Percentiles rank a stretch among this genome's conserved stretches.
phyloP scores from a whole-genome alignment of 2,329 filamentous ascomycete species.

The Mycosphaerella sp. region DNA sequence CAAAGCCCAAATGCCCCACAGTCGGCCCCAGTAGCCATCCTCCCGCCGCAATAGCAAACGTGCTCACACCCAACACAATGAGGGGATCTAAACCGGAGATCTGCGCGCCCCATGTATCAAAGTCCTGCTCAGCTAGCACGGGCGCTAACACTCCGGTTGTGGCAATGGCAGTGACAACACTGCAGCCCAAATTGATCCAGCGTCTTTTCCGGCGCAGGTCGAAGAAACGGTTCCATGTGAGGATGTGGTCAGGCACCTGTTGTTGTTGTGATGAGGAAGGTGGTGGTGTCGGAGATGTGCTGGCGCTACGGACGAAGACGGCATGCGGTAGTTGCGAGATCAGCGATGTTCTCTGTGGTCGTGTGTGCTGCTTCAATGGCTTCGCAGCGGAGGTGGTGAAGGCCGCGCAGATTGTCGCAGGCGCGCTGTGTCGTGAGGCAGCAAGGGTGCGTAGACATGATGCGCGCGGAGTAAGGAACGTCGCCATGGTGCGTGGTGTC shows the following conservation, averaged over 20 bases:
- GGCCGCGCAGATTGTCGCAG: background rate
- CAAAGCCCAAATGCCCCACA: slow-evolving; percentile 74
- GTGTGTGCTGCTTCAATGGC: background rate
- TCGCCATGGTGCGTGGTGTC: slow-evolving; percentile 1
- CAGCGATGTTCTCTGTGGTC: background rate
- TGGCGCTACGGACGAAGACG: background rate
- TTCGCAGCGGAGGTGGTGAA: slow-evolving; percentile 5
- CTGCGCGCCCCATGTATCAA: slow-evolving; percentile 59
- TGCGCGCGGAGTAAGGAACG: slow-evolving; percentile 1
- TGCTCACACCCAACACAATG: slow-evolving; percentile 74
- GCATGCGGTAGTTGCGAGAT: background rate
- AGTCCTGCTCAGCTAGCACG: slow-evolving; percentile 63
- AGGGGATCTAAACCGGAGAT: slow-evolving; percentile 83
- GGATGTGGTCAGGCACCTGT: slow-evolving; percentile 23
- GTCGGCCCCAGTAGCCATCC: slow-evolving; percentile 87
- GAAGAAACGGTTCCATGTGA: slow-evolving; percentile 86
- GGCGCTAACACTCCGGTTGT: slow-evolving; percentile 58
- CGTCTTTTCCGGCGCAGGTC: slow-evolving; percentile 78
- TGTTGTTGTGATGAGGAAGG: background rate
- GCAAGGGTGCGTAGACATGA: slow-evolving; percentile 3
- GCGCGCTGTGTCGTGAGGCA: background rate
- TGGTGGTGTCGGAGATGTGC: slow-evolving; percentile 1
- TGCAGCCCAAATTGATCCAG: slow-evolving; percentile 74
- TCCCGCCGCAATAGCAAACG: slow-evolving; percentile 66
- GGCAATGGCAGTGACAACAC: slow-evolving; percentile 57